A percentile compares a stretch with the other conserved stretches of the same genome.
Conservation (phyloP, 176 grass and related monocot species). For the Typha latifolia region DNA sequence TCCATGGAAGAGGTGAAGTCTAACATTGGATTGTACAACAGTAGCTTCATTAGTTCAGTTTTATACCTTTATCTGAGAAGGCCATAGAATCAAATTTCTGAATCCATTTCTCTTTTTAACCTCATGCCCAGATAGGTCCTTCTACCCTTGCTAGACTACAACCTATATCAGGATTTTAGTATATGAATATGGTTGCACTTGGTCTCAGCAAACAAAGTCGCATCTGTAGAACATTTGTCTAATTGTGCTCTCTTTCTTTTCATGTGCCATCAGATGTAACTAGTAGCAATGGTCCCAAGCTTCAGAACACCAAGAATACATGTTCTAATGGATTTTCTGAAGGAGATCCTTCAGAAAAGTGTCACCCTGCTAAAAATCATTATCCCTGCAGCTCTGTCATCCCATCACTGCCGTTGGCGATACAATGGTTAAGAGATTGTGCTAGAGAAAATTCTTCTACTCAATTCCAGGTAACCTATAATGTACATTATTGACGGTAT, state of each 20-base stretch:
- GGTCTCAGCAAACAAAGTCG: too few relatives aligned
- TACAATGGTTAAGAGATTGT: constrained; percentile 13
- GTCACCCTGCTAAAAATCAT: neutral
- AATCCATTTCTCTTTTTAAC: too few relatives aligned
- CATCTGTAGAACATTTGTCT: neutral
- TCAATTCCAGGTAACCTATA: constrained; percentile 5
- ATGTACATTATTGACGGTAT: neutral
- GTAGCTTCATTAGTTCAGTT: neutral
- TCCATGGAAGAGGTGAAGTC: constrained; percentile 12
- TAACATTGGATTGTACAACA: neutral
- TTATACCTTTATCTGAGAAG: neutral
- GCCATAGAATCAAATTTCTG: too few relatives aligned
- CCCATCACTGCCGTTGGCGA: constrained; percentile 5
- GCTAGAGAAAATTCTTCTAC: constrained; percentile 10
- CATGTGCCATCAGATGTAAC: neutral
- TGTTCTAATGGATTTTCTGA: neutral
- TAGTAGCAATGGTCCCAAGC: neutral
- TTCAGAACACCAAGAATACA: neutral
- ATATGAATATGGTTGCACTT: too few relatives aligned
- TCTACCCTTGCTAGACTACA: too few relatives aligned
- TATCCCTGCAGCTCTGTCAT: neutral
- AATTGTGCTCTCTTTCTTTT: neutral
- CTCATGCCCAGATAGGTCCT: too few relatives aligned
- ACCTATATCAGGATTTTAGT: too few relatives aligned
- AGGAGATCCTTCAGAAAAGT: neutral